Evolutionary conservation across 1,139 yeast species (phyloP), one percentile per base, ranked within the genome.

Genomic region (Meyerozyma guilliermondii): DNA sequence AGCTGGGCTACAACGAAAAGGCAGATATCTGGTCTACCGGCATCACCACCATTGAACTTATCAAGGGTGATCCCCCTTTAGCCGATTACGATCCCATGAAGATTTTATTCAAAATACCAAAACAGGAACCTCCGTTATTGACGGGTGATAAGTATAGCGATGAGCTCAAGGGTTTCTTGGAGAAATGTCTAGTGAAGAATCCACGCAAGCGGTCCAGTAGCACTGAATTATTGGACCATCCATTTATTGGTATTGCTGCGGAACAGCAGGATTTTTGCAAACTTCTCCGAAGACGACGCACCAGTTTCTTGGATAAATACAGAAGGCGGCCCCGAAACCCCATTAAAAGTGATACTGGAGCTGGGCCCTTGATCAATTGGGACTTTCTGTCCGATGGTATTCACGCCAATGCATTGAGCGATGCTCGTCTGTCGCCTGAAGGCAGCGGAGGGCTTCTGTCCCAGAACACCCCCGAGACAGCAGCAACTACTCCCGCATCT

Each of bases 1-100:
- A 55, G 24, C 61, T 62, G 14, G 91, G 91, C 1, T 85, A 87
- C 55, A 74, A 85, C 56, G 85, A 82, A 51, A 86, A 83, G 55
- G 94, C 88, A 4, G 96, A 87, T 56, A 83, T 87, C 42, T 87
- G 96, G 96, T 86, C 95, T 0, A 68, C 86, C 4, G 96, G 95
- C 0, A 87, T 87, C 40, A 87, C 95, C 1, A 76, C 85, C 1
- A 82, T 84, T 50, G 96, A 87, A 57, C 62, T 87, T 39, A 71
- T 83, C 1, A 79, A 80, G 4, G 95, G 95, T 0, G 62, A 73
- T 6, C 92, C 94, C 0, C 95, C 96, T 1, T 67, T 79, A 41
- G 62, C 86, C 0, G 78, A 81, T 27, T 68, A 76, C 45, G 87
- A 84, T 45, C 95, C 95, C 9, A 74, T 84, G 79, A 81, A 83